Evolutionary conservation across 2,329 filamentous ascomycete species (phyloP), one percentile per base, ranked within the genome.

Genomic region (Venturia aucupariae): DNA sequence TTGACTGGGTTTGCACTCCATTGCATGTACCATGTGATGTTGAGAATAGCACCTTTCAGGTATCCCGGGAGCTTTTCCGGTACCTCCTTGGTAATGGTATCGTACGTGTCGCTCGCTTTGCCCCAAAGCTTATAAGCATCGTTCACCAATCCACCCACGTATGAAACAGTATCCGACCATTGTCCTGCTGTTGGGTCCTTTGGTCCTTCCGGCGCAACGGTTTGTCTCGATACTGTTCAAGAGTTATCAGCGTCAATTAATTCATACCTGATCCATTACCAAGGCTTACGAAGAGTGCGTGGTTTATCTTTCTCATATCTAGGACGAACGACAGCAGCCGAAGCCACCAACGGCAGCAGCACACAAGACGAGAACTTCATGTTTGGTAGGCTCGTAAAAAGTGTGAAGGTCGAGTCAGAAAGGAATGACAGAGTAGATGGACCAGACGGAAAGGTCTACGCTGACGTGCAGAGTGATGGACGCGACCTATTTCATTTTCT

Each of bases 11-110:
- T 60, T 17, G 59, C 59, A 10, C 38, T 41, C 59, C 59, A 60
- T 41, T 41, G 41, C 59, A 60, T 60, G 59, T 60, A 60, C 59
- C 59, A 60, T 2, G 59, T n/a, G 22, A 60, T 19, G 19, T 42
- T 60, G 24, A 15, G n/a, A 5, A 60, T 19, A 15, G 38, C 35
- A n/a, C 22, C n/a, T n/a, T 60, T 41, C 35, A 60, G 38, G 15
- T 41, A 44, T 41, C 44, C 59, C 1, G 59, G 59, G 15, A 60
- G 41, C 22, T 27, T 60, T 22, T 44, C 59, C 3, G 59, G 41
- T 4, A 60, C 38, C 35, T 60, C 41, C 32, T 41, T 44, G 15
- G 35, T 10, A 4, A 60, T 42, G 41, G 35, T 11, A 24, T 60
- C 24, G 41, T 60, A 60, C 10, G 35, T 60, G 5, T 60, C 59